A percentile compares a stretch with the other conserved stretches of the same genome.
Evolutionary conservation across 1,139 yeast species (phyloP).

Genomic region (Blastobotrys indianensis): DNA sequence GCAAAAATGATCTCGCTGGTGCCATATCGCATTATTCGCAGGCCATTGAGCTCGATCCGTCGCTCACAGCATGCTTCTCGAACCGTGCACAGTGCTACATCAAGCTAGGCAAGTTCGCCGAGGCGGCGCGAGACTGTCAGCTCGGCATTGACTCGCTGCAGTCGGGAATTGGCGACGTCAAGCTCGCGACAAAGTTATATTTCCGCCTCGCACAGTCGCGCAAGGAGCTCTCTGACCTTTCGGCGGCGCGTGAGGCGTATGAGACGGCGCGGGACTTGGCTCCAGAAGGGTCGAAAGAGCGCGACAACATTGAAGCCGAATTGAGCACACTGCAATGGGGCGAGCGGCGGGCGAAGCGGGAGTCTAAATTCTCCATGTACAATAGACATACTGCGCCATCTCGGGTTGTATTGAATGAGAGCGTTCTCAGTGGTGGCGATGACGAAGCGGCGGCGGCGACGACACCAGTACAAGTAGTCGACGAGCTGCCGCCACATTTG

Average conservation of each 20-base stretch:
- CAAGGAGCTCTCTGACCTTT: slow-evolving; percentile 33
- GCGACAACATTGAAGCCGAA: slow-evolving; percentile 24
- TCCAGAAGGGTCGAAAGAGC: slow-evolving; percentile 35
- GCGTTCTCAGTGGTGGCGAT: background rate
- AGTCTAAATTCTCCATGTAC: slow-evolving; percentile 12
- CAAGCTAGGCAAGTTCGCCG: slow-evolving; percentile 45
- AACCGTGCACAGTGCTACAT: slow-evolving; percentile 81
- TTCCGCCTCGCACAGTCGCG: slow-evolving; percentile 54
- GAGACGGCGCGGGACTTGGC: slow-evolving; percentile 43
- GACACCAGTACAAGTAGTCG: slow-evolving; percentile 10
- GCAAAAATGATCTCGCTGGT: slow-evolving; percentile 40
- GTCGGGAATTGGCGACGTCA: slow-evolving; percentile 5
- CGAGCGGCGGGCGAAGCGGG: slow-evolving; percentile 12
- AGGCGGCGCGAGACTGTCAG: slow-evolving; percentile 51
- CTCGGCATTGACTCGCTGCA: slow-evolving; percentile 39
- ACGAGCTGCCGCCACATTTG: slow-evolving; percentile 15
- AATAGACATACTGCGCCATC: background rate
- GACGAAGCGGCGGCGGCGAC: background rate
- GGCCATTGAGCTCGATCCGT: slow-evolving; percentile 61
- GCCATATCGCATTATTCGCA: slow-evolving; percentile 65
- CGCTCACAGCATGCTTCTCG: slow-evolving; percentile 68
- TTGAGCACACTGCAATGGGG: slow-evolving; percentile 12
- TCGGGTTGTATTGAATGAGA: too few relatives aligned
- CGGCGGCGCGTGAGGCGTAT: slow-evolving; percentile 38
- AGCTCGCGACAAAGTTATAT: slow-evolving; percentile 44